Conservation (phyloP, 2,329 filamentous ascomycete genomes). For the Paecilomyces formosus region DNA sequence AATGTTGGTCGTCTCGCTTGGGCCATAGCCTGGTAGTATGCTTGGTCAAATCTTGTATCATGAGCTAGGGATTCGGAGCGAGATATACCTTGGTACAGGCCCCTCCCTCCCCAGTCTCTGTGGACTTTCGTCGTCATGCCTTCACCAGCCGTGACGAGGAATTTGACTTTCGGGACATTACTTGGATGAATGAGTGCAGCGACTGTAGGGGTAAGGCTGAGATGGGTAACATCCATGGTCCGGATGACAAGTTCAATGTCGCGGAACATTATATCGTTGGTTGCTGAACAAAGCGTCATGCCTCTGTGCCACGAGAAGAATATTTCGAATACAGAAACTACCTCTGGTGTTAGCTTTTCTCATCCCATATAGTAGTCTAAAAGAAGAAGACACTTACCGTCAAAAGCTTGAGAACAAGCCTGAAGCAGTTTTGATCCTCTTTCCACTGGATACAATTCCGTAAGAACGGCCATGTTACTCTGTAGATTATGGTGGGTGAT, state of each 20-base stretch:
- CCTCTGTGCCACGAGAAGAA: conserved; percentile 76
- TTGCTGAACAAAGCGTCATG: conserved; percentile 69
- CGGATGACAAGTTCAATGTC: conserved; percentile 64
- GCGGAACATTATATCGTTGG: conserved; percentile 65
- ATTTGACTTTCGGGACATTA: conserved; percentile 63
- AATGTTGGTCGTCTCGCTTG: conserved; percentile 82
- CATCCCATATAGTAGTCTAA: not conserved
- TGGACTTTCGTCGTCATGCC: conserved; percentile 66
- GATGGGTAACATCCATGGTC: conserved; percentile 60
- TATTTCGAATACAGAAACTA: conserved; percentile 80
- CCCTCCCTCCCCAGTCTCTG: conserved; percentile 57
- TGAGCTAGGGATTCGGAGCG: not conserved
- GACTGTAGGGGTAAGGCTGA: conserved; percentile 80
- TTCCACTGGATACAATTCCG: conserved; percentile 56
- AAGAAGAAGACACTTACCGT: conserved; percentile 36
- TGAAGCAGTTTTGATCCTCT: conserved; percentile 60
- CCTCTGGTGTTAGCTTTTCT: conserved; percentile 8
- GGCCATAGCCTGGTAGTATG: conserved; percentile 57
- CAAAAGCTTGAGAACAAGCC: conserved; percentile 76
- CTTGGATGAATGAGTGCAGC: conserved; percentile 64
- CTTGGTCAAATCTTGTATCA: not conserved
- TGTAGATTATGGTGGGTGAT: conserved; percentile 69
- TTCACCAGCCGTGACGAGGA: conserved; percentile 77
- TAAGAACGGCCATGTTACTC: conserved; percentile 65
- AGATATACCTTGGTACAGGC: conserved; percentile 60